phyloP scores from a whole-genome alignment of 805 yeast genomes.

The Nakazawaea anatomiae region DNA sequence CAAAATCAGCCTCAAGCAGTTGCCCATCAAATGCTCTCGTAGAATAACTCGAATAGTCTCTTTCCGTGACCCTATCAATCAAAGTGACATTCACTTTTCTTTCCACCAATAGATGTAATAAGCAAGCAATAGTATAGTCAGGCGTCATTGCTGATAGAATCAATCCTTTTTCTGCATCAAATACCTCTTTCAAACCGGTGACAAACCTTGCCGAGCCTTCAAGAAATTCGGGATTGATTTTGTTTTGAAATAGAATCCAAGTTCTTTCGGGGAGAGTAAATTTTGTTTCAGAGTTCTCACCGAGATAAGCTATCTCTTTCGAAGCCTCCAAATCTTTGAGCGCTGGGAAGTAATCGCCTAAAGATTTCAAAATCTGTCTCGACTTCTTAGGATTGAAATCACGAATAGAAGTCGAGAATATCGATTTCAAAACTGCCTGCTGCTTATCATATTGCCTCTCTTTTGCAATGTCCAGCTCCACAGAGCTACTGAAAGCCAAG shows the following conservation, averaged over 20 bases:
- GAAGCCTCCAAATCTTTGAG: constrained; percentile 45
- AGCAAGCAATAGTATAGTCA: constrained; percentile 56
- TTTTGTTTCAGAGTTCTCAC: constrained; percentile 43
- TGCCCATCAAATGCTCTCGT: constrained; percentile 70
- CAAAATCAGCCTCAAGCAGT: constrained; percentile 59
- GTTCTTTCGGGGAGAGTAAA: constrained; percentile 54
- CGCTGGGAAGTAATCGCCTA: constrained; percentile 47
- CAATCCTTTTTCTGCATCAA: constrained; percentile 46
- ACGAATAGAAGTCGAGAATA: constrained; percentile 49
- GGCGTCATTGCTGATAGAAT: constrained; percentile 48
- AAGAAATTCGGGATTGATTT: constrained; percentile 33
- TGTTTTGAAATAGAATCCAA: constrained; percentile 30
- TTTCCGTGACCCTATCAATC: constrained; percentile 47
- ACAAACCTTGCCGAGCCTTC: constrained; percentile 41
- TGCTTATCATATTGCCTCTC: constrained; percentile 18
- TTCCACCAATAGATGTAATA: constrained; percentile 49
- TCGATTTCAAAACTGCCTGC: constrained; percentile 42
- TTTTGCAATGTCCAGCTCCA: constrained; percentile 13
- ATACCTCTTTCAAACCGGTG: constrained; percentile 32
- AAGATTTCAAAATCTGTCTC: constrained; percentile 35
- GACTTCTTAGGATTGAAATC: constrained; percentile 42
- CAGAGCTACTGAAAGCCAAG: constrained; percentile 35
- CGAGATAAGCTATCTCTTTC: constrained; percentile 47
- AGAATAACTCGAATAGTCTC: constrained; percentile 57
- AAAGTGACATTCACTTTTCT: constrained; percentile 37